Base-by-base conservation (phyloP, 208 protist species). In the Porcisia deanei region DNA sequence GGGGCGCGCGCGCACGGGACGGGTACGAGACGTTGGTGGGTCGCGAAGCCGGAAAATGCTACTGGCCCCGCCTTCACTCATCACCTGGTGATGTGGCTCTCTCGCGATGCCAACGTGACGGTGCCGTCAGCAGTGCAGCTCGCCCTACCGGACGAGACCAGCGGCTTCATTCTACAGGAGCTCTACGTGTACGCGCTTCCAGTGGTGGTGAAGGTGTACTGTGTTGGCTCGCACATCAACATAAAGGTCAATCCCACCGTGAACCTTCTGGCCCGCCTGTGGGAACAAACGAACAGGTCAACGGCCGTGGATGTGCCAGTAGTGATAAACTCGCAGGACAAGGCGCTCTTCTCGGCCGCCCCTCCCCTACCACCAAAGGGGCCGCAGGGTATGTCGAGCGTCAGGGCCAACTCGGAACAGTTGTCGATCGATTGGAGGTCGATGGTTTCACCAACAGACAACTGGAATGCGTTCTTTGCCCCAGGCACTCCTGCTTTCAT, bases 191-290 rank as follows among this genome's bases (percentile, higher is more conserved):
- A 69, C 64, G 87, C 89, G 14, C 60, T 95, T 57, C 90, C 90
- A n/a, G 85, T 95, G 63, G 83, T 96, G 45, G 66, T 96, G 34
- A 96, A 96, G 80, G 92, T 96, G 43, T 96, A 96, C 84, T 92
- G 85, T 73, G 85, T 95, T 43, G 88, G 86, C 25, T 49, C 65
- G 4, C 53, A 83, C 61, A 74, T 94, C 12, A 88, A 80, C 70
- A 75, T 94, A 14, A 91, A 92, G 76, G 87, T 88, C 4, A 86
- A 87, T 16, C 83, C 88, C 6, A 94, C 89, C 12, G 71, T 78
- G 22, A 82, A 88, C 67, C 69, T 96, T 74, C 57, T 94, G 18
- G 54, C 41, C 34, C 65, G 79, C 63, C 60, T 83, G 54, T 82
- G 71, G 59, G 61, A 77, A 52, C 45, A 70, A 37, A 86, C 67